Conservation (phyloP, 768 basidiomycete genomes). For the Pseudohyphozyma bogoriensis region DNA sequence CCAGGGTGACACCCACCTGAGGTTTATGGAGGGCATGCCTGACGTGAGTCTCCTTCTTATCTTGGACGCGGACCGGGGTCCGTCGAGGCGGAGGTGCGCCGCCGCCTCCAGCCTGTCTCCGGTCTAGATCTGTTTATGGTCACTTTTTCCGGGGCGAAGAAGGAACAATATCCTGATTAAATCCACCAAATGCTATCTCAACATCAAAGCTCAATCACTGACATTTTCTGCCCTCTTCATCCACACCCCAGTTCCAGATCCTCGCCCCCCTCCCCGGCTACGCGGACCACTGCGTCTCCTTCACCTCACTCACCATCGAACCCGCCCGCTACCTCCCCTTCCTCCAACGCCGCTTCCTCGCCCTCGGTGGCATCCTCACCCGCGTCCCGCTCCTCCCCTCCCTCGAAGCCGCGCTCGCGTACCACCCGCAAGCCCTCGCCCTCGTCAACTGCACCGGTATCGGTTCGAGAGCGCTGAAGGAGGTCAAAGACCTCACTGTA, state of each 20-base stretch:
- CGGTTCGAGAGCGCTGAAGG: constrained; percentile 33
- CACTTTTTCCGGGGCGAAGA: too few relatives aligned
- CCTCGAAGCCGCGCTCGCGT: constrained; percentile 17
- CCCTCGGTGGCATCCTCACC: constrained; percentile 29
- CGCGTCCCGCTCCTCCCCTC: constrained; percentile 27
- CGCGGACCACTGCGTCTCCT: constrained; percentile 34
- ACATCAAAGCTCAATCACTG: too few relatives aligned
- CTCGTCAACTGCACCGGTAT: constrained; percentile 37
- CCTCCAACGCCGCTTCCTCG: constrained; percentile 28
- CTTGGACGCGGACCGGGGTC: background rate
- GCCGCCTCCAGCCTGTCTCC: too few relatives aligned
- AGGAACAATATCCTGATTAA: too few relatives aligned
- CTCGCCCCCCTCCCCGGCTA: constrained; percentile 8
- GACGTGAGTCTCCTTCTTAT: constrained; percentile 30
- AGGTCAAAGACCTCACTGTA: constrained; percentile 33
- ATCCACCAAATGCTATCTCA: too few relatives aligned
- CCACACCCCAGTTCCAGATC: background rate
- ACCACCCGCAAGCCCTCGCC: background rate
- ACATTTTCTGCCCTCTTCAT: background rate
- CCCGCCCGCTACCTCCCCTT: constrained; percentile 32
- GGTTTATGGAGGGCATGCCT: constrained; percentile 36
- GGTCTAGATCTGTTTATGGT: too few relatives aligned
- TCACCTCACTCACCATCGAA: constrained; percentile 40
- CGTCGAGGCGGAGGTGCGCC: too few relatives aligned
- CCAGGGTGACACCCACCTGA: constrained; percentile 33